These are phyloP conservation scores for Moricandia arvensis DNA, from an alignment of 345 rosid genomes.

Conservation along the genomic window DNA sequence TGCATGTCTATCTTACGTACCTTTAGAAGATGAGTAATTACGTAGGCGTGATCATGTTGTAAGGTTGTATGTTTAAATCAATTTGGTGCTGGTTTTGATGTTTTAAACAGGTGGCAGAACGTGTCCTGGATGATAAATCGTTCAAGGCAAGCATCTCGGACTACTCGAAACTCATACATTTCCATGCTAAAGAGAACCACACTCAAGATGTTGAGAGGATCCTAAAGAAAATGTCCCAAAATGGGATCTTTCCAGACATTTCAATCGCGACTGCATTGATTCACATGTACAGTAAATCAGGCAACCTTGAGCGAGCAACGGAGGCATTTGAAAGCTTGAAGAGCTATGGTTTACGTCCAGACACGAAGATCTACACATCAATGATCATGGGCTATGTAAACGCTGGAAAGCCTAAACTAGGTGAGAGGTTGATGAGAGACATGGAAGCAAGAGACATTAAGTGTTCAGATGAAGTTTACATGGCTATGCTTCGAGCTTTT, in stretches of 20 bases:
- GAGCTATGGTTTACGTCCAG: conserved; percentile 64
- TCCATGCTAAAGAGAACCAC: conserved; percentile 54
- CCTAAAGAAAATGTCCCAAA: conserved; percentile 63
- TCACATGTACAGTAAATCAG: conserved; percentile 71
- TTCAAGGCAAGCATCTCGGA: conserved; percentile 60
- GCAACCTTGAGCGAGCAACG: conserved; percentile 63
- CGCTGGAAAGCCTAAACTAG: conserved; percentile 54
- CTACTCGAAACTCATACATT: conserved; percentile 68
- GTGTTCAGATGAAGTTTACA: conserved; percentile 54
- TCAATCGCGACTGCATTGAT: conserved; percentile 49
- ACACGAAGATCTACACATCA: conserved; percentile 51
- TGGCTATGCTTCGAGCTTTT: conserved; percentile 69
- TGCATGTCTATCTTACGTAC: background rate
- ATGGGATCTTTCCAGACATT: conserved; percentile 63
- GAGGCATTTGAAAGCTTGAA: conserved; percentile 64
- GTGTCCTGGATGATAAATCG: conserved; percentile 58
- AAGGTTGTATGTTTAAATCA: background rate
- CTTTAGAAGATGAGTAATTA: background rate
- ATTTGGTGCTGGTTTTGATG: conserved; percentile 24
- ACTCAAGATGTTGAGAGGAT: conserved; percentile 74
- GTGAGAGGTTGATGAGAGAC: conserved; percentile 52
- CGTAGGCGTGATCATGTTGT: background rate
- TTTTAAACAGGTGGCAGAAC: conserved; percentile 67
- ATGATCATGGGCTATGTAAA: conserved; percentile 77
- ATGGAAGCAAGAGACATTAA: conserved; percentile 54